These are phyloP conservation scores for Cytospora mali DNA, from an alignment of 2,329 filamentous ascomycete species.

Conservation along the genomic window DNA sequence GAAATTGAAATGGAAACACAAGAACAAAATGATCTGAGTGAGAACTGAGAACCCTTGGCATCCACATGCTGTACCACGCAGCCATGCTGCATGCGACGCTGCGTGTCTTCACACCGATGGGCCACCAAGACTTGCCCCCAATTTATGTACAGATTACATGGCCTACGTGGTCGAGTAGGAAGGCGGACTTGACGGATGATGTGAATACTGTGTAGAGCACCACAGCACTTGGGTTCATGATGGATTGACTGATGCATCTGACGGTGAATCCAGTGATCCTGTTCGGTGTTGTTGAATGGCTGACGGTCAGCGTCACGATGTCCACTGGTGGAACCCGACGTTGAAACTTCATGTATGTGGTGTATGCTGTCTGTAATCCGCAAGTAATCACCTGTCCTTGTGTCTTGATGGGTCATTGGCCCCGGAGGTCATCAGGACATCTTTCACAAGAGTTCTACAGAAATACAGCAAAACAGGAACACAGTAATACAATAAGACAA, in stretches of 20 bases:
- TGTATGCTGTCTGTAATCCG: neutral
- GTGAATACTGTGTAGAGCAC: neutral
- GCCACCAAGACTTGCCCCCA: too few species aligned
- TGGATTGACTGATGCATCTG: neutral
- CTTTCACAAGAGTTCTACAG: neutral
- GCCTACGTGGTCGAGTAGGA: slow-evolving; percentile 17
- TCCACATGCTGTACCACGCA: neutral
- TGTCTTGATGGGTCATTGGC: too few species aligned
- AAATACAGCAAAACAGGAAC: too few species aligned
- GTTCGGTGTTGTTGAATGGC: neutral
- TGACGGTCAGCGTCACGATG: slow-evolving; percentile 10
- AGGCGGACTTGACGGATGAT: neutral
- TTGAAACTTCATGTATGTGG: neutral
- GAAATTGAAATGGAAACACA: too few species aligned
- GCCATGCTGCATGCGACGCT: neutral
- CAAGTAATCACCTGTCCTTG: too few species aligned
- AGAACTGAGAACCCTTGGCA: too few species aligned
- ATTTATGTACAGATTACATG: neutral
- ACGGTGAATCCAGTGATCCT: neutral
- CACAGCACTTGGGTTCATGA: neutral
- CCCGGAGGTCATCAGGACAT: neutral
- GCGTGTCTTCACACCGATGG: neutral
- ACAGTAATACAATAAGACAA: too few species aligned
- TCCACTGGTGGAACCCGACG: neutral
- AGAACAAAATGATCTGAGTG: too few species aligned